Evolutionary conservation across 768 basidiomycete genomes (phyloP).

Genomic region (Termitomyces sp.): DNA sequence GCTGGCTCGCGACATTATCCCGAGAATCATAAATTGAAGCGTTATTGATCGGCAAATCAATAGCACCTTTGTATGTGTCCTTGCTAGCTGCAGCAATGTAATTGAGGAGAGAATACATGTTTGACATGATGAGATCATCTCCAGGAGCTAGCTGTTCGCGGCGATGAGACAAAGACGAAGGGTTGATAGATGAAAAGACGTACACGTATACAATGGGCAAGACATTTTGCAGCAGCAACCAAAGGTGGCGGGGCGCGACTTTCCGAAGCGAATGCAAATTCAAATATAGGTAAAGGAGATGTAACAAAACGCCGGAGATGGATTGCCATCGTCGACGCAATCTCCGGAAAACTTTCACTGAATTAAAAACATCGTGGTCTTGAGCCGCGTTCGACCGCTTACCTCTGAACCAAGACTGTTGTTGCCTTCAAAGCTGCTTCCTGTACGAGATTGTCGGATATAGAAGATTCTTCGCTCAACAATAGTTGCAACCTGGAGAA

Average conservation of each 20-base stretch:
- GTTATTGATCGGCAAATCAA: constrained; percentile 34
- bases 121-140: constrained; percentile 88
- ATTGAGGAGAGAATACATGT: constrained; percentile 95
- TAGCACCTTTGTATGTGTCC: constrained; percentile 55
- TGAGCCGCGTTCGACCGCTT: background rate
- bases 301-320: constrained; percentile 87
- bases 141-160: constrained; percentile 69
- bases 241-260: constrained; percentile 74
- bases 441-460: constrained; percentile 80
- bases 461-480: constrained; percentile 75
- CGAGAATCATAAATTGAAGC: constrained; percentile 36
- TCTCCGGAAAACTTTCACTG: constrained; percentile 65
- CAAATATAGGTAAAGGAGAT: constrained; percentile 82
- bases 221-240: constrained; percentile 82
- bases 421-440: constrained; percentile 87
- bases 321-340: constrained; percentile 66
- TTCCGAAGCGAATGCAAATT: constrained; percentile 75
- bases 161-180: constrained; percentile 1
- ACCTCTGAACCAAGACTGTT: constrained; percentile 83
- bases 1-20: constrained; percentile 48
- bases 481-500: constrained; percentile 67
- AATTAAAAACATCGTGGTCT: background rate
- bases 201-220: constrained; percentile 86
- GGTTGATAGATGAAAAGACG: constrained; percentile 9
- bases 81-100: constrained; percentile 83